Base-by-base conservation (phyloP, 2,329 filamentous ascomycete species). In the Ceratocystis eucalypticola region DNA sequence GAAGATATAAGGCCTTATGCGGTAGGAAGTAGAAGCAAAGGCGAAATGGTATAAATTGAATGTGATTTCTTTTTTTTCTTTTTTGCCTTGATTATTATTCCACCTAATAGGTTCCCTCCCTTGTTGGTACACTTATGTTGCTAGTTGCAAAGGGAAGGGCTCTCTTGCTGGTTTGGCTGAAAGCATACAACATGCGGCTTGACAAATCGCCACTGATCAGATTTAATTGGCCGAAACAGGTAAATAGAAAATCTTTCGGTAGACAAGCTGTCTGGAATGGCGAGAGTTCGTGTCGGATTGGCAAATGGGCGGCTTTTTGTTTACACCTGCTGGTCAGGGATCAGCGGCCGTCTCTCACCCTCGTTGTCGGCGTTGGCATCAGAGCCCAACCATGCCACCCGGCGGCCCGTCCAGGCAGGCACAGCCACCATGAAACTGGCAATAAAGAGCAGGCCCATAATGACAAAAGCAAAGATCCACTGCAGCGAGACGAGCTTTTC, bases 381-480 rank as follows among this genome's bases (percentile, higher is more conserved):
- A 5, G 33, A 22, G 12, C 33, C 41, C 41, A 46, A 48, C 66
- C 61, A 83, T 62, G 76, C 77, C 69, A 80, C 71, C 61, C 85
- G 81, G 65, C 80, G 78, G 67, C 86, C 86, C 12, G 84, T 80
- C 72, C 85, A 79, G 25, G 82, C 82, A 0, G 88, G 87, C 44
- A 88, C 75, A 1, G 84, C 87, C 64, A 91, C 79, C 17, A 81
- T 75, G 1, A 89, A 71, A 1, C 88, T 90, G 20, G 84, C 76
- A 22, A 91, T 74, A 74, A 94, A 88, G 65, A 95, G 82, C 30
- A 89, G 74, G 0, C 80, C 83, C 80, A 93, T 91, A 74, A 96
- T 91, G 69, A 85, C 80, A 72, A 95, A 94, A 44, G 91, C 88
- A 74, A 96, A 96, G 76, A 95, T 93, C 91, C 91, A 96, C 77